Evolutionary conservation across 2,329 filamentous ascomycete genomes (phyloP).

Genomic region (Fonsecaea pugnacius): DNA sequence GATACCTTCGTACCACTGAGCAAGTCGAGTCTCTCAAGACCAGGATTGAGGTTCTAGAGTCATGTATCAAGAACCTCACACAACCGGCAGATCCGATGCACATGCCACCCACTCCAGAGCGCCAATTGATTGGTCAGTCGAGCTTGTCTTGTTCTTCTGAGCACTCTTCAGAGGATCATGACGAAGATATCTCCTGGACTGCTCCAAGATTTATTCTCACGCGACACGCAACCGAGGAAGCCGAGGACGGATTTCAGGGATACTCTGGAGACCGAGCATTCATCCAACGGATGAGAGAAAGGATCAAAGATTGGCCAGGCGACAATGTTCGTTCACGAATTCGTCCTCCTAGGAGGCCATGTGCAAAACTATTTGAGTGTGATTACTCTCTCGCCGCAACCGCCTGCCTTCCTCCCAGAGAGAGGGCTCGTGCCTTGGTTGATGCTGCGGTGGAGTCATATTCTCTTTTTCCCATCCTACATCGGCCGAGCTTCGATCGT

Average conservation of each 20-base stretch:
- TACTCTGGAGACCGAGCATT: constrained; percentile 17
- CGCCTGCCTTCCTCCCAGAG: constrained; percentile 11
- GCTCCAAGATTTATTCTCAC: constrained; percentile 7
- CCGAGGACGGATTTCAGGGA: constrained; percentile 8
- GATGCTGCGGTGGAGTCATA: constrained; percentile 16
- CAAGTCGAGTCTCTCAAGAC: constrained; percentile 13
- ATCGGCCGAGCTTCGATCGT: constrained; percentile 13
- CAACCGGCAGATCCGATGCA: not conserved
- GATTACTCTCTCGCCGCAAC: constrained; percentile 11
- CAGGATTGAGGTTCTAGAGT: constrained; percentile 7
- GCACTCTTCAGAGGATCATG: not conserved
- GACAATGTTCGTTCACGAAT: constrained; percentile 5
- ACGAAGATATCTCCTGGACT: not conserved
- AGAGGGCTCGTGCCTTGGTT: constrained; percentile 4
- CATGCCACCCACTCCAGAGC: not conserved
- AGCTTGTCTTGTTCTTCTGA: not conserved
- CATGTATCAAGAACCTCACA: constrained; percentile 8
- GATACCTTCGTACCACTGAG: constrained; percentile 6
- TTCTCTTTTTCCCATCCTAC: constrained; percentile 10
- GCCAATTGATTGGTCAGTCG: not conserved
- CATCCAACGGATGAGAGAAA: constrained; percentile 18
- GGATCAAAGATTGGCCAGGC: constrained; percentile 10
- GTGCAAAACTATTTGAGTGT: constrained; percentile 8
- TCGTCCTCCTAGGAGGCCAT: not conserved
- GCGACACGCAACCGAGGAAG: constrained; percentile 9